Conservation (phyloP, 768 basidiomycete species). For the Boletus subcaerulescens region DNA sequence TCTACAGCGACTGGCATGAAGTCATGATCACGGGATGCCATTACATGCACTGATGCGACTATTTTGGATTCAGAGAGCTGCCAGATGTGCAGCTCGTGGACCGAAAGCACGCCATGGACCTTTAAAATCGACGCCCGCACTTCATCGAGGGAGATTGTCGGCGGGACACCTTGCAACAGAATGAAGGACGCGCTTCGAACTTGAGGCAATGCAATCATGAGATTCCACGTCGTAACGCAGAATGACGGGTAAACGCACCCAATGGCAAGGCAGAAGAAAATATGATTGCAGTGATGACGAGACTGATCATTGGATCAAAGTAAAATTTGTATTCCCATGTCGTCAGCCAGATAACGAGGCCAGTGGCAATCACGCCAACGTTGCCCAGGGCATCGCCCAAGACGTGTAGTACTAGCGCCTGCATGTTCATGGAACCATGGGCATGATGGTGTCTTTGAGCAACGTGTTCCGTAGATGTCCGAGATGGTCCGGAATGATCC, state of each 20-base stretch:
- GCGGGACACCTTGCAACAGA: slow-evolving; percentile 90
- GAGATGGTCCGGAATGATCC: slow-evolving; percentile 1
- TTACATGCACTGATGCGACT: slow-evolving; percentile 94
- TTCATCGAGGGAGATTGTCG: slow-evolving; percentile 84
- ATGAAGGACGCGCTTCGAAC: slow-evolving; percentile 93
- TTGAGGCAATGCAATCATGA: slow-evolving; percentile 28
- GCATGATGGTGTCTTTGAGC: slow-evolving; percentile 35
- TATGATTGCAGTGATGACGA: slow-evolving; percentile 94
- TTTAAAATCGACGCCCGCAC: slow-evolving; percentile 77
- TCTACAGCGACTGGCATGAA: slow-evolving; percentile 89
- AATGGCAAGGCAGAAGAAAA: slow-evolving; percentile 94
- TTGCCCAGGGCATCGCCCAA: slow-evolving; percentile 97
- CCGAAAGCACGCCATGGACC: slow-evolving; percentile 76
- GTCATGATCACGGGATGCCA: slow-evolving; percentile 74
- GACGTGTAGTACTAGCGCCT: slow-evolving; percentile 90
- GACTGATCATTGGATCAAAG: slow-evolving; percentile 89
- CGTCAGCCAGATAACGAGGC: slow-evolving; percentile 90
- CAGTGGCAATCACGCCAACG: slow-evolving; percentile 94
- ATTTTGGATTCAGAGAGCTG: slow-evolving; percentile 94
- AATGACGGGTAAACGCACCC: slow-evolving; percentile 42
- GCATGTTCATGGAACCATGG: slow-evolving; percentile 95
- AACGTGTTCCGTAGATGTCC: slow-evolving; percentile 15
- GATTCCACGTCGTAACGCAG: not conserved
- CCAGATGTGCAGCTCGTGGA: slow-evolving; percentile 98
- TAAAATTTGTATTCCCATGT: slow-evolving; percentile 84